These are phyloP conservation scores for Russula lepida DNA, from an alignment of 768 basidiomycete genomes.

Conservation along the genomic window DNA sequence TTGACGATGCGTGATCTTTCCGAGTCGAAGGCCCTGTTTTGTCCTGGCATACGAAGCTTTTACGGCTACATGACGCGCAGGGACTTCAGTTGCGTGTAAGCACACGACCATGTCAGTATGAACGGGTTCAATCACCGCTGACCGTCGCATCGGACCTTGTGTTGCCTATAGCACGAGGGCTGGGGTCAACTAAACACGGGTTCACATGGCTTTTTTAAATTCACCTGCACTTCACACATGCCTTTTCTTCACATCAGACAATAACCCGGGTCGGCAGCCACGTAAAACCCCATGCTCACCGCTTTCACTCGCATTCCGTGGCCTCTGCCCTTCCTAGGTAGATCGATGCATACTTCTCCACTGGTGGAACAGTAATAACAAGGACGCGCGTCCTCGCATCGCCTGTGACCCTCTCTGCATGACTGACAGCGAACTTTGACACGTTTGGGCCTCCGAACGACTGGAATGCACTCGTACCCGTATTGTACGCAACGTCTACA, in stretches of 20 bases:
- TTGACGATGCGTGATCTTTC: neutral
- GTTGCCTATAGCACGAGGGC: slow-evolving; percentile 4
- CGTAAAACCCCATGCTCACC: slow-evolving; percentile 31
- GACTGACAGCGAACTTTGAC: slow-evolving; percentile 53
- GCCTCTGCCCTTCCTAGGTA: slow-evolving; percentile 43
- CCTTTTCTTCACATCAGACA: slow-evolving; percentile 14
- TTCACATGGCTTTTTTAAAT: neutral
- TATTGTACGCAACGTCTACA: slow-evolving; percentile 51
- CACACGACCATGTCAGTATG: neutral
- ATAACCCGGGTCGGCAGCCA: neutral
- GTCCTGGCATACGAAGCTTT: slow-evolving; percentile 14
- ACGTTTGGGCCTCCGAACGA: slow-evolving; percentile 47
- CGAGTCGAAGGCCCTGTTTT: neutral
- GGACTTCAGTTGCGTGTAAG: slow-evolving; percentile 5
- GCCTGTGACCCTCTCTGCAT: slow-evolving; percentile 47
- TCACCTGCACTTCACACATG: slow-evolving; percentile 24
- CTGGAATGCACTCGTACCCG: slow-evolving; percentile 47
- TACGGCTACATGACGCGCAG: slow-evolving; percentile 12
- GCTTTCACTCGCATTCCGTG: slow-evolving; percentile 55
- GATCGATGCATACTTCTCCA: slow-evolving; percentile 40
- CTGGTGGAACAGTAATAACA: slow-evolving; percentile 44
- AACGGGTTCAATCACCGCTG: slow-evolving; percentile 10
- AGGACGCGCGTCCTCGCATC: slow-evolving; percentile 52
- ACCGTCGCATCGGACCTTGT: slow-evolving; percentile 22
- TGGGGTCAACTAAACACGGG: neutral